Base-by-base conservation (phyloP, 164 flowering plant genomes). In the Liriodendron chinense region DNA sequence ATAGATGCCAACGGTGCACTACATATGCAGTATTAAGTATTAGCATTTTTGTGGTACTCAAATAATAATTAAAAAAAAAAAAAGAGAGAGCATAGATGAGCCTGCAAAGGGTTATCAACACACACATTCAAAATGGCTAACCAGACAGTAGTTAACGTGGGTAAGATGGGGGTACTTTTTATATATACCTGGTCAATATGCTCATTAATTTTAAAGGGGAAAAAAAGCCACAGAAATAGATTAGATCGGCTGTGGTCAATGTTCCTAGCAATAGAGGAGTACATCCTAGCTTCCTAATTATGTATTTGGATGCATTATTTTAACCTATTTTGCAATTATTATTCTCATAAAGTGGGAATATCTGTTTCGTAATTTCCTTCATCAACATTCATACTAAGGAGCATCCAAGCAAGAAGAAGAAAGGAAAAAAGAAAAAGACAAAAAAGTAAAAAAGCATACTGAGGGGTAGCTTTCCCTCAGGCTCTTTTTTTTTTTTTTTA, bases 1-100 rank as follows among this genome's bases (percentile, higher is more conserved):
- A 90, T 89, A 69, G 98, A 91, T 67, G 86, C 81, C 84, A 96
- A 87, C 47, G 99, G 97, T 71, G 99, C 99, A 83, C 97, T 96
- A 85, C 66, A 64, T 62, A 67, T 57, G 24, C 68, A 47, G 48
- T 68, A 61, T 28, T 25, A 5, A 7, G 13, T 26, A 26, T 28
- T 65, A 48, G 26, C n/a, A 47, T 28, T 13, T 73, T 16, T 64
- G 26, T 62, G 48, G 47, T 22, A 24, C 25, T 65, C 68, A 65
- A 4, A 34, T 34, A 34, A 34, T 4, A 34, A 34, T 34, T 3
- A 34, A 65, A 22, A 21, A 23, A 8, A 65, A 13, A 13, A 22
- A 47, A 25, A 16, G 2, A 34, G 47, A 22, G 16, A 7, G 70
- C 70, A 25, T 12, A 28, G 18, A 67, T 26, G 70, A 67, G 43